Evolutionary conservation across 2,329 filamentous ascomycete genomes (phyloP), one percentile per base, ranked within the genome.

Genomic region (Paecilomyces sp.): DNA sequence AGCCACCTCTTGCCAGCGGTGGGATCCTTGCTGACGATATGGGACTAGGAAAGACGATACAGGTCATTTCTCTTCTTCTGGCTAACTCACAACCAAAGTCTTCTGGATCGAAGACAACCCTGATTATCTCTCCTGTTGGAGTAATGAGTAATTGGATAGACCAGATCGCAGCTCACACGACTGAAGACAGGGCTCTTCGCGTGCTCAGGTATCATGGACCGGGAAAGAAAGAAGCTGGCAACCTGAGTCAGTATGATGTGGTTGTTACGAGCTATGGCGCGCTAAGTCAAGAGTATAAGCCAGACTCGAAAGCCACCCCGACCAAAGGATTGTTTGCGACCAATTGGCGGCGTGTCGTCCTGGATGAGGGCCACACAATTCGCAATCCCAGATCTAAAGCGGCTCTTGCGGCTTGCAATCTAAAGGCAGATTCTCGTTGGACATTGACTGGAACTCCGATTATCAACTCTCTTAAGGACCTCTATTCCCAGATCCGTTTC

Each of bases 121-220:
- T 96, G 24, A 92, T 96, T 57, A 80, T 96, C 58, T 87, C 90
- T 0, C 92, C 92, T 0, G 83, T 95, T 5, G 88, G 88, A 57
- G 91, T 96, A 22, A 92, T 96, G 89, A 92, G 88, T 68, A 96
- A 96, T 66, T 96, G 92, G 92, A 85, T 85, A 66, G 85, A 88
- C 58, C 91, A 96, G 72, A 89, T 93, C 58, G 79, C 84, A 62
- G 81, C 83, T 41, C 92, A 96, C 68, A 83, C 93, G 54, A 82
- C 85, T 41, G 72, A 80, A 4, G 82, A 88, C n/a, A 76, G 84
- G 58, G 75, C 79, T 1, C 84, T 91, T 6, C 85, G 81, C 9
- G 81, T 94, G 3, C 80, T 91, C 66, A 85, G 88, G 33, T 94
- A 93, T 69, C 90, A 96, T 68, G 89, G 89, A 0, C 70, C 76